Evolutionary conservation across 192 early-diverging fungal genomes (phyloP).

Genomic region (Globomyces pollinis-pini): DNA sequence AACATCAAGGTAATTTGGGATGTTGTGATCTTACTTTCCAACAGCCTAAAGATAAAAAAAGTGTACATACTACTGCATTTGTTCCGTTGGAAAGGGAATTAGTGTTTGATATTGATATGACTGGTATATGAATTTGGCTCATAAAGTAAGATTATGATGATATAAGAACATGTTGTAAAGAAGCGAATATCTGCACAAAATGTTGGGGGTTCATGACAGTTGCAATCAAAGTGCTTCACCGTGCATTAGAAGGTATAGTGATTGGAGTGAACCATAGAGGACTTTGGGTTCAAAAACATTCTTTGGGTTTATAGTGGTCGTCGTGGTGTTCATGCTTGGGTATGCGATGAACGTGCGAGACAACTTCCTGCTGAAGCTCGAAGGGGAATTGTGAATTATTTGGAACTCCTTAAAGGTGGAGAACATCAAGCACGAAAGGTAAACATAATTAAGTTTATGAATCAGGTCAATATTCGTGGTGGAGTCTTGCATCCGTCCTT

Average conservation of each 20-base stretch:
- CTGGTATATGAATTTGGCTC: too few relatives aligned
- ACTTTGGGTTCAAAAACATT: slow-evolving; percentile 91
- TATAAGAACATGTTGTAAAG: slow-evolving; percentile 87
- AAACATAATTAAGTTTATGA: too few relatives aligned
- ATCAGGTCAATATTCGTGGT: slow-evolving; percentile 34
- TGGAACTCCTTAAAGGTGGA: slow-evolving; percentile 73
- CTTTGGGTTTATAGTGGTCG: slow-evolving; percentile 96
- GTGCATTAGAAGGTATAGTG: slow-evolving; percentile 51
- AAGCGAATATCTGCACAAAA: slow-evolving; percentile 75
- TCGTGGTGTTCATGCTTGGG: slow-evolving; percentile 98
- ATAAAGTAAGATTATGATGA: slow-evolving; percentile 99
- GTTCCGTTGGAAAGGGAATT: slow-evolving; percentile 78
- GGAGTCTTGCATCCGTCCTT: slow-evolving; percentile 64
- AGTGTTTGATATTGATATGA: slow-evolving; percentile 99
- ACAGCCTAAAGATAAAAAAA: slow-evolving; percentile 78
- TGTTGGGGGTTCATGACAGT: slow-evolving; percentile 96
- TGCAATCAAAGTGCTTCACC: slow-evolving; percentile 80
- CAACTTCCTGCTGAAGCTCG: slow-evolving; percentile 68
- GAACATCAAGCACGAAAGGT: slow-evolving; percentile 68
- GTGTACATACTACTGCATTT: slow-evolving; percentile 62
- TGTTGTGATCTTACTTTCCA: neutral
- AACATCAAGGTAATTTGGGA: slow-evolving; percentile 47
- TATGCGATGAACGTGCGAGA: slow-evolving; percentile 82
- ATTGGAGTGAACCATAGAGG: slow-evolving; percentile 50
- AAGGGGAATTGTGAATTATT: slow-evolving; percentile 73